Evolutionary conservation across 2,329 filamentous ascomycete species (phyloP).

Genomic region (Colletotrichum noveboracense): DNA sequence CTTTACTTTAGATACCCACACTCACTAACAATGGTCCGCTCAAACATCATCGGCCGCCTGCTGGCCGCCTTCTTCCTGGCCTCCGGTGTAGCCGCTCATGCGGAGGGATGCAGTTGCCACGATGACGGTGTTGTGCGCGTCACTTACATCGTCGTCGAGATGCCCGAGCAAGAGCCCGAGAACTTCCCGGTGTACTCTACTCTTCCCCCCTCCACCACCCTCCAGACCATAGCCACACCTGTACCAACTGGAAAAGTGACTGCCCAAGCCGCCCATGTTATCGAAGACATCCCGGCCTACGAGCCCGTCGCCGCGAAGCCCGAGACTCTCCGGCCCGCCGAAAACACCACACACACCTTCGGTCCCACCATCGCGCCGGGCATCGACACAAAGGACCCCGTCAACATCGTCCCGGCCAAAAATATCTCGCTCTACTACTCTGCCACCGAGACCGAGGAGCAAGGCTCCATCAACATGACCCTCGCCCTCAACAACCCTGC

Average conservation of each 20-base stretch:
- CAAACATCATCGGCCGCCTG: background rate
- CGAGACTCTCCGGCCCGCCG: constrained; percentile 27
- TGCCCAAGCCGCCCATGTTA: background rate
- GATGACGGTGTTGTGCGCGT: constrained; percentile 13
- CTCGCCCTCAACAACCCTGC: constrained; percentile 25
- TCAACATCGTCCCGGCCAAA: constrained; percentile 24
- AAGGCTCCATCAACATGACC: constrained; percentile 26
- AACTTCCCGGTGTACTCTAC: background rate
- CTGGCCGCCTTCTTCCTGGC: constrained; percentile 8
- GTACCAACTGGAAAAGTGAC: background rate
- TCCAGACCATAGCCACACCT: background rate
- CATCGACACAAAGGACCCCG: constrained; percentile 16
- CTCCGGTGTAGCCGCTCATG: constrained; percentile 1
- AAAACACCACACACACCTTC: constrained; percentile 29
- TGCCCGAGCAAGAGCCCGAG: constrained; percentile 20
- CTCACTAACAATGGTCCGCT: constrained; percentile 6
- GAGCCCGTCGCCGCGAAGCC: constrained; percentile 8
- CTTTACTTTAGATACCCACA: background rate
- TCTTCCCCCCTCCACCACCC: background rate
- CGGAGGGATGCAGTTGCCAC: constrained; percentile 19
- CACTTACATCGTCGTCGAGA: constrained; percentile 24
- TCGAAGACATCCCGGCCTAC: constrained; percentile 3
- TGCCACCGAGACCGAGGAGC: background rate
- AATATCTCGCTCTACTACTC: constrained; percentile 24
- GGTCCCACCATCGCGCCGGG: constrained; percentile 12